Base-by-base conservation (phyloP, 2,329 filamentous ascomycete genomes). In the Dactylellina leptospora region DNA sequence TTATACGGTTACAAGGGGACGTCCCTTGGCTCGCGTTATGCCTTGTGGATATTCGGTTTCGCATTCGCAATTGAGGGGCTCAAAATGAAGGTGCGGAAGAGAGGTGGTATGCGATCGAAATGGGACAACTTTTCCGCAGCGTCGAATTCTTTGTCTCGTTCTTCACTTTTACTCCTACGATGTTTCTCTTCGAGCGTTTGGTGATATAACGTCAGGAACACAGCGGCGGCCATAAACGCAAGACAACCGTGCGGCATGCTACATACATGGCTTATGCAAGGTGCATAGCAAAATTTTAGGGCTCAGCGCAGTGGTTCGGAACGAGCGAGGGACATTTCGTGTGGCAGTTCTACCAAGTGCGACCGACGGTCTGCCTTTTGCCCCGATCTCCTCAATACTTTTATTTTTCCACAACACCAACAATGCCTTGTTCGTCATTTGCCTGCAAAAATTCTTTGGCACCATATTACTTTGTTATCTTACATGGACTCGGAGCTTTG, bases 1-100 rank as follows among this genome's bases (percentile, higher is more conserved):
- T 68, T 68, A 68, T 68, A 60, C 9, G 45, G 27, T 59, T 53
- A 38, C 62, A 68, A 40, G 62, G 61, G 30, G n/a, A n/a, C n/a
- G n/a, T n/a, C n/a, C n/a, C n/a, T n/a, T n/a, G n/a, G 27, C 28
- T 60, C 54, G 62, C 62, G 54, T 60, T 68, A 68, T 68, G 62
- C 53, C 25, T 45, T 58, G 36, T 23, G 18, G 42, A 23, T 23
- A 42, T 42, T 45, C 22, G 16, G 40, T 45, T 22, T 45, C 18
- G n/a, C 18, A 16, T 44, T 45, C 6, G n/a, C 2, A 45, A 33
- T 33, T n/a, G n/a, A n/a, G n/a, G n/a, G n/a, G n/a, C n/a, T n/a
- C n/a, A n/a, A n/a, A n/a, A n/a, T n/a, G n/a, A 33, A 13, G 30
- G 30, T 45, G 40, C 33, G 42, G 18, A 10, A 13, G 30, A 22